Conservation (phyloP, 371 early-diverging fungal species). For the Nematocida ironsii region DNA sequence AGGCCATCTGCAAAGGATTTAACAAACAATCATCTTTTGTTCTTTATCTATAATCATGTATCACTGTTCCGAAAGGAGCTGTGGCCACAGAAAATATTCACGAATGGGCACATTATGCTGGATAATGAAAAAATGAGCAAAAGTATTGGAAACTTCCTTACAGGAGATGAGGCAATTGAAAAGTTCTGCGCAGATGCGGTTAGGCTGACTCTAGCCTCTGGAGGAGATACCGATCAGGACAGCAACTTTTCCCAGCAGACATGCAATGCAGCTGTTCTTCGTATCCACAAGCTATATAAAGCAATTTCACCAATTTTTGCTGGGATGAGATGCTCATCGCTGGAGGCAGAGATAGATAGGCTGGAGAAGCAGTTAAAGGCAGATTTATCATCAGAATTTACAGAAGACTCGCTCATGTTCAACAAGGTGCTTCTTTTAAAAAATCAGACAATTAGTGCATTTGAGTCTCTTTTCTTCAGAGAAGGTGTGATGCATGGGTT, state of each 20-base stretch:
- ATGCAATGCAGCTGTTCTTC: slow-evolving; percentile 91
- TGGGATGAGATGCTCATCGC: background rate
- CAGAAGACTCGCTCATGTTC: slow-evolving; percentile 62
- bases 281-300: slow-evolving; percentile 83
- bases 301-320: background rate
- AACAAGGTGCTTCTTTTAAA: slow-evolving; percentile 57
- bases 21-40: slow-evolving; percentile 93
- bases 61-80: slow-evolving; percentile 86
- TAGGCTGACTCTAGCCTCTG: slow-evolving; percentile 85
- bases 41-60: slow-evolving; percentile 94
- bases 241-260: slow-evolving; percentile 93
- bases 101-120: slow-evolving; percentile 93
- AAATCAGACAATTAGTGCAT: slow-evolving; percentile 74
- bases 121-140: slow-evolving; percentile 99
- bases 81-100: slow-evolving; percentile 87
- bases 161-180: slow-evolving; percentile 77
- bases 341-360: background rate
- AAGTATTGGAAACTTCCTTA: slow-evolving; percentile 96
- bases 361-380: slow-evolving; percentile 26
- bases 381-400: slow-evolving; percentile 7
- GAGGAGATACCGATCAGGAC: slow-evolving; percentile 92
- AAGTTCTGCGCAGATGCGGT: slow-evolving; percentile 95
- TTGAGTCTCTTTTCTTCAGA: slow-evolving; percentile 78
- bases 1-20: slow-evolving; percentile 97
- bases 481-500: slow-evolving; percentile 88